These are phyloP conservation scores for Zygoascus bituminiphila DNA, from an alignment of 805 yeast species.

Conservation along the genomic window DNA sequence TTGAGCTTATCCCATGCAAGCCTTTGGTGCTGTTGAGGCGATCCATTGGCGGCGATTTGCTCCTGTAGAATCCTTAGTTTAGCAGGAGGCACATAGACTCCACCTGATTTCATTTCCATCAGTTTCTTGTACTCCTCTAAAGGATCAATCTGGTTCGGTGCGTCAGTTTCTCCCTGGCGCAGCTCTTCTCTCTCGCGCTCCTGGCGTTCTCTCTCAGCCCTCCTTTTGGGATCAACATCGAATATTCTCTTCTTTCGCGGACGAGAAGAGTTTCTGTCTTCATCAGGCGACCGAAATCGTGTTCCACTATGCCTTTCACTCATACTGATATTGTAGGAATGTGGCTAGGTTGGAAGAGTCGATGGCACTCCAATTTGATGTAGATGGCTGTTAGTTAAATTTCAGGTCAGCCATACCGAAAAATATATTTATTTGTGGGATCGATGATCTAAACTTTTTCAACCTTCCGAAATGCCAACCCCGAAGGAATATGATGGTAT, in stretches of 20 bases:
- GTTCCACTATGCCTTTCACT: neutral
- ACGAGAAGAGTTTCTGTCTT: neutral
- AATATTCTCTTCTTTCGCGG: neutral
- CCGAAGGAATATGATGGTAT: conserved; percentile 8
- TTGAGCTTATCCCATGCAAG: conserved; percentile 50
- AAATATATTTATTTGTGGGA: neutral
- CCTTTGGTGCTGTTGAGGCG: conserved; percentile 40
- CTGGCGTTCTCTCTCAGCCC: neutral
- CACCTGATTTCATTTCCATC: conserved; percentile 35
- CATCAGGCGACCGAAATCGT: neutral
- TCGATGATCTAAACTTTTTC: neutral
- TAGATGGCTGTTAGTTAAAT: neutral
- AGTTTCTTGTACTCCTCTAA: conserved; percentile 33
- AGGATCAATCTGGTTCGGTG: conserved; percentile 16
- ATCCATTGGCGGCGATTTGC: conserved; percentile 26
- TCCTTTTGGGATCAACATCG: conserved; percentile 2
- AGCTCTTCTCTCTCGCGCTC: neutral
- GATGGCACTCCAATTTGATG: neutral
- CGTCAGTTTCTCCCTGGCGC: neutral
- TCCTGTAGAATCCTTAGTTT: conserved; percentile 38
- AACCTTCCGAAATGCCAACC: neutral
- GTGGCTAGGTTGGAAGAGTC: neutral
- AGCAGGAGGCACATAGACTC: conserved; percentile 49
- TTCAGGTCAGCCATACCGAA: neutral
- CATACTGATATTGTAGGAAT: neutral